Base-by-base conservation (phyloP, 2,329 filamentous ascomycete genomes). In the Ramularia endophylla region DNA sequence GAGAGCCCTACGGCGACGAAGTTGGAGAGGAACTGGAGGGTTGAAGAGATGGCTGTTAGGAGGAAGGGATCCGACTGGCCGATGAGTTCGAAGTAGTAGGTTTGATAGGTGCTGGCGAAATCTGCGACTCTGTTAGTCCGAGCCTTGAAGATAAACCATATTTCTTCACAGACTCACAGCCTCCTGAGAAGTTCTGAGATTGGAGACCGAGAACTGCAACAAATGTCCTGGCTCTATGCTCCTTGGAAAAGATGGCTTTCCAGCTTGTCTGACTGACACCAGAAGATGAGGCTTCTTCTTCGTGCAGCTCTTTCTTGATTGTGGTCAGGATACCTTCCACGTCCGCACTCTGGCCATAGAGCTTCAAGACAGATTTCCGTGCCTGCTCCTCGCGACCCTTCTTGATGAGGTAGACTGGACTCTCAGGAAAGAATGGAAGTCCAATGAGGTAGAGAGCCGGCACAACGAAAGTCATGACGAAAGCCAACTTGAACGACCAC, bases 371-470 rank as follows among this genome's bases (percentile, higher is more conserved):
- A n/a, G 53, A 50, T 35, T 49, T 49, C 33, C 74, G 75, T 4
- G 88, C 89, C 46, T 77, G 74, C 2, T 66, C 68, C 3, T 73
- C 71, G 34, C 73, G 71, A 2, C 81, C 81, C 4, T 75, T 78
- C 59, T 81, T 83, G 25, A 94, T 83, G 20, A 95, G 73, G 83
- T 86, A 95, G 16, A 89, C 74, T 25, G 89, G 89, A 11, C 85
- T 94, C 64, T 95, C 89, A 0, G 88, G 87, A 75, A 95, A 82
- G 40, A 57, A 56, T 5, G 53, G 53, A 9, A 55, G 43, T 15
- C 48, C 53, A 20, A 52, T 38, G 15, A 47, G 38, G 27, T 55
- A 55, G 1, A 52, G 16, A 11, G 44, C 46, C 13, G 55, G 55
- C 16, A 57, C 48, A 12, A 50, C 19, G 36, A 56, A 56, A 5